Evolutionary conservation across 2,329 filamentous ascomycete species (phyloP).

Genomic region (Bretziella fagacearum): DNA sequence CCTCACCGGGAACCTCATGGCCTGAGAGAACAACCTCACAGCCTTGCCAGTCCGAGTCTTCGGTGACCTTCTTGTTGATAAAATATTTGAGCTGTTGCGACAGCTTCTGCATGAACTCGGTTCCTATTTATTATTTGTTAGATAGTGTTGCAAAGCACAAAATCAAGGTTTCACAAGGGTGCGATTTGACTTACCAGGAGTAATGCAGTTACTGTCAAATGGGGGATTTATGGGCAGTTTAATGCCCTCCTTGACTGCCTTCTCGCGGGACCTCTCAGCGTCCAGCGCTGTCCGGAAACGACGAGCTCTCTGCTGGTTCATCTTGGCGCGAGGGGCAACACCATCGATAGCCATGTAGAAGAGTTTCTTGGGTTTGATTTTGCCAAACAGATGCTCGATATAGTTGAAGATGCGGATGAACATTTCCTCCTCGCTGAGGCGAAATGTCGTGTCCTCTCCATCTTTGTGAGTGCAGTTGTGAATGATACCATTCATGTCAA

Average conservation of each 20-base stretch:
- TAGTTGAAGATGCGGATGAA: conserved; percentile 99
- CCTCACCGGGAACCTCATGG: conserved; percentile 94
- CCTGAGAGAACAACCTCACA: conserved; percentile 93
- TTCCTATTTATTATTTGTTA: conserved; percentile 28
- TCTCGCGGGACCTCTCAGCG: conserved; percentile 74
- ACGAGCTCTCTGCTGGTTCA: conserved; percentile 96
- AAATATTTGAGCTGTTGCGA: conserved; percentile 94
- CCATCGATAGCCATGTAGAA: conserved; percentile 99
- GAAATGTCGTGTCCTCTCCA: conserved; percentile 69
- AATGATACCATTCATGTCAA: conserved; percentile 99
- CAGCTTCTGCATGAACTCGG: conserved; percentile 93
- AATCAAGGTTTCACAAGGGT: neutral
- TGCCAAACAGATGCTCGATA: conserved; percentile 95
- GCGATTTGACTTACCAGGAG: conserved; percentile 43
- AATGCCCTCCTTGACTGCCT: conserved; percentile 73
- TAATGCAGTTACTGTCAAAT: conserved; percentile 99
- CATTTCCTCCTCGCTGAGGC: conserved; percentile 96
- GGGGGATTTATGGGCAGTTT: conserved; percentile 90
- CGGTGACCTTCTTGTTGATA: conserved; percentile 94
- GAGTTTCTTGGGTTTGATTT: conserved; percentile 94
- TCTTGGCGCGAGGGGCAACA: conserved; percentile 93
- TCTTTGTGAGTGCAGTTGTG: conserved; percentile 99
- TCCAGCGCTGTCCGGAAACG: conserved; percentile 91
- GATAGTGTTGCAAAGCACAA: neutral
- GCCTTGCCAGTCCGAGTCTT: conserved; percentile 93